phyloP scores from a whole-genome alignment of 169 alveolate genomes.

The Plasmodium falciparum region DNA sequence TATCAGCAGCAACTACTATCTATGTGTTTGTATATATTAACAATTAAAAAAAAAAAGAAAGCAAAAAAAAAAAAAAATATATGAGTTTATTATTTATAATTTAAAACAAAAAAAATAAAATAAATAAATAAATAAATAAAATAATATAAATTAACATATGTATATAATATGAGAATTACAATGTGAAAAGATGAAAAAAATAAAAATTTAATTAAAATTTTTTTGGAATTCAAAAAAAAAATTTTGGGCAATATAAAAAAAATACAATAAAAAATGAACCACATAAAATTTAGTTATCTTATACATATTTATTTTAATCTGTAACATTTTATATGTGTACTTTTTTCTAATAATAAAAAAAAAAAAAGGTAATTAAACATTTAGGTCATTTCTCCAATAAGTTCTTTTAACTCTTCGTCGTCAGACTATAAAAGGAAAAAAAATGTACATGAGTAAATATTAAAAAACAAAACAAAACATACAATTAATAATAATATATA shows the following conservation, averaged over 20 bases:
- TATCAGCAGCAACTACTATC: neutral
- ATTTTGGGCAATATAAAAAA: neutral
- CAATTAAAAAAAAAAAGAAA: neutral
- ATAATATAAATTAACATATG: too few species aligned
- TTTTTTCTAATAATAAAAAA: too few species aligned
- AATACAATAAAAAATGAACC: neutral
- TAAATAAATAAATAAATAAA: neutral
- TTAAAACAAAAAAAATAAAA: conserved; percentile 15
- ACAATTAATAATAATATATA: neutral
- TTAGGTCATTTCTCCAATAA: conserved; percentile 76
- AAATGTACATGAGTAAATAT: too few species aligned
- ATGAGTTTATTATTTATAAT: neutral
- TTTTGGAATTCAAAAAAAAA: neutral
- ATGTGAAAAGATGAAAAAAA: neutral
- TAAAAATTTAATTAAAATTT: conserved; percentile 3
- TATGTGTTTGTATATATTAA: neutral
- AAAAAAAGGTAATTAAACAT: neutral
- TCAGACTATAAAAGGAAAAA: conserved; percentile 28
- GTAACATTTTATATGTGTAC: too few species aligned
- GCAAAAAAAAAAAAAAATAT: neutral
- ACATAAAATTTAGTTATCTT: too few species aligned
- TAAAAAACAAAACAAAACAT: neutral
- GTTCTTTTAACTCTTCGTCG: conserved; percentile 75
- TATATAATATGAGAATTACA: neutral
- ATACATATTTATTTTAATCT: too few species aligned